Evolutionary conservation across 179 eudicot species (phyloP).

Genomic region (Silene coronaria): DNA sequence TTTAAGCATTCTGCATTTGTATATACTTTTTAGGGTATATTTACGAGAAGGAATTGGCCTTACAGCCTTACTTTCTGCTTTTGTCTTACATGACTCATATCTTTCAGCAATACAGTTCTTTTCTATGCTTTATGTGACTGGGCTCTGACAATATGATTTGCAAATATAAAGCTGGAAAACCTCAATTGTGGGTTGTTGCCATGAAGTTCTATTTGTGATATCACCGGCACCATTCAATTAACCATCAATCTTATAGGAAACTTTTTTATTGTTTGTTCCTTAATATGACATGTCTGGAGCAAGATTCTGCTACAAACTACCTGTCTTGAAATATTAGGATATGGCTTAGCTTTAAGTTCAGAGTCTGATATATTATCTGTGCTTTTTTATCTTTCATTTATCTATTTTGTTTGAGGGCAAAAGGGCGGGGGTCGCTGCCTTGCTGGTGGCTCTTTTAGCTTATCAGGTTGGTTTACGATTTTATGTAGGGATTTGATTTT

Average conservation of each 20-base stretch:
- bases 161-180: neutral
- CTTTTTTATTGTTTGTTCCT: neutral
- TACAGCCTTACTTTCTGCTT: constrained; percentile 1
- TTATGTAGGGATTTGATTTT: neutral
- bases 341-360: neutral
- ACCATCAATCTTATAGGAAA: neutral
- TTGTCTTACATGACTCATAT: neutral
- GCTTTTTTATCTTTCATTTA: neutral
- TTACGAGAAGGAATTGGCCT: neutral
- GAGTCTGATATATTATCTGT: neutral
- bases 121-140: neutral
- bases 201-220: neutral
- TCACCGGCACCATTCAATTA: neutral
- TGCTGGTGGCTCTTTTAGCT: neutral
- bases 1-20: neutral
- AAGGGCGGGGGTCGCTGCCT: neutral
- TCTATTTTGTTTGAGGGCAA: neutral
- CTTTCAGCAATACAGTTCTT: neutral
- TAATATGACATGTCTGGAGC: neutral
- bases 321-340: neutral
- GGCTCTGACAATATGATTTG: neutral
- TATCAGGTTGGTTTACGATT: neutral
- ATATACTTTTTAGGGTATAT: constrained; percentile 3
- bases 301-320: neutral
- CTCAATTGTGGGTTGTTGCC: neutral